phyloP scores from a whole-genome alignment of 2,329 filamentous ascomycete species.

The Penicillium palitans region DNA sequence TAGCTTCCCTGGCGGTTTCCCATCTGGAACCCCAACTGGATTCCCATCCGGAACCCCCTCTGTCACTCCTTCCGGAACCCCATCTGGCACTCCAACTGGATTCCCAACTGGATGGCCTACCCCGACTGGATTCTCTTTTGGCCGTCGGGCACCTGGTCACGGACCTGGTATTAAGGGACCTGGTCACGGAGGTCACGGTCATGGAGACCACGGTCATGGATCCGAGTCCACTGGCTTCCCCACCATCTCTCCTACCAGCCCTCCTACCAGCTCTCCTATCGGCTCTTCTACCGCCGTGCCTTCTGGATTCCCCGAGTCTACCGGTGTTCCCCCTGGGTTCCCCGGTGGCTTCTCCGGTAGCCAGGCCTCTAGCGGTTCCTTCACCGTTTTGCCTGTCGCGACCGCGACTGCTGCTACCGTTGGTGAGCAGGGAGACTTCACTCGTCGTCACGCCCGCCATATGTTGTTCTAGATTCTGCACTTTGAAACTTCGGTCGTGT shows the following conservation, averaged over 20 bases:
- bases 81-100: neutral
- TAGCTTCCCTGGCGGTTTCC: neutral
- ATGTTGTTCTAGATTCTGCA: conserved; percentile 19
- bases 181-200: neutral
- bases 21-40: conserved; percentile 6
- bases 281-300: neutral
- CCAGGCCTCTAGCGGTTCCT: conserved; percentile 1
- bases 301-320: conserved; percentile 11
- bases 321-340: conserved; percentile 1
- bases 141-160: neutral
- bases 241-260: neutral
- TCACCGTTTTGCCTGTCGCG: neutral
- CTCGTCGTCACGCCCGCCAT: conserved; percentile 31
- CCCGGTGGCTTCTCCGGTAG: neutral
- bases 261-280: neutral
- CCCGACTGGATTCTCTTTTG: neutral
- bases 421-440: conserved; percentile 11
- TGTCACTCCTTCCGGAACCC: neutral
- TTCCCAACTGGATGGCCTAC: neutral
- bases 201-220: neutral
- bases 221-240: neutral
- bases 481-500: conserved; percentile 7
- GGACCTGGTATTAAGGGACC: neutral
- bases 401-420: conserved; percentile 3
- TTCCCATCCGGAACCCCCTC: neutral